These are phyloP conservation scores for Kodamaea hsintzibuensis DNA, from an alignment of 805 yeast species.

Conservation along the genomic window DNA sequence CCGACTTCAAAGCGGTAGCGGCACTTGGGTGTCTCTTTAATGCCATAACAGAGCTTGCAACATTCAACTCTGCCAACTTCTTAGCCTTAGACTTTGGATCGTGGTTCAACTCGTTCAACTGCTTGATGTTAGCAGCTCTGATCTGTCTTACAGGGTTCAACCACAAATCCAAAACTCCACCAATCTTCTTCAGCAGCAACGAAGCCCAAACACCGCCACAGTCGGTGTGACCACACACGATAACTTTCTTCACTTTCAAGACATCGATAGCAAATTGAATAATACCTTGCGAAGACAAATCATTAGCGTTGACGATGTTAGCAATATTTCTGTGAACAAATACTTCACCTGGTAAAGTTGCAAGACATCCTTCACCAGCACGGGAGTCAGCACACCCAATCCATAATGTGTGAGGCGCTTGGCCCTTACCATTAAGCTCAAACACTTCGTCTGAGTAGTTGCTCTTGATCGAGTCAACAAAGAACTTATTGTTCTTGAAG, in stretches of 20 bases:
- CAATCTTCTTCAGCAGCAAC: conserved; percentile 60
- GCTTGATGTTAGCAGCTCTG: conserved; percentile 56
- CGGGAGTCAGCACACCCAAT: conserved; percentile 94
- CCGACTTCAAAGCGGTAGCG: conserved; percentile 58
- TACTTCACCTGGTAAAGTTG: conserved; percentile 87
- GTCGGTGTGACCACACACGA: conserved; percentile 92
- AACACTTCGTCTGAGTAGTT: conserved; percentile 56
- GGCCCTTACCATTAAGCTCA: conserved; percentile 73
- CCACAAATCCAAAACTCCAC: conserved; percentile 75
- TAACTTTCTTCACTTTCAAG: conserved; percentile 73
- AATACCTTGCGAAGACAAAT: conserved; percentile 72
- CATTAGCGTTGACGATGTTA: conserved; percentile 69
- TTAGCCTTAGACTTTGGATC: conserved; percentile 57
- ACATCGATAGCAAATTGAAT: conserved; percentile 87
- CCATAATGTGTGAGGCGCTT: conserved; percentile 91
- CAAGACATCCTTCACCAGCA: conserved; percentile 73
- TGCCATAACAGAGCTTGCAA: conserved; percentile 67
- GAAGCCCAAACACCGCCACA: conserved; percentile 93
- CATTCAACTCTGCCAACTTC: conserved; percentile 73
- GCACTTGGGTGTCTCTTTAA: conserved; percentile 68
- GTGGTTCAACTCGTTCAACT: conserved; percentile 45
- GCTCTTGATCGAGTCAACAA: conserved; percentile 46
- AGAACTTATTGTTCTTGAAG: conserved; percentile 46
- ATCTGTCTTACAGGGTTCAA: conserved; percentile 66
- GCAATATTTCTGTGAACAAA: conserved; percentile 90